Base-by-base conservation (phyloP, 441 rosid species). In the Macaranga tanarius region DNA sequence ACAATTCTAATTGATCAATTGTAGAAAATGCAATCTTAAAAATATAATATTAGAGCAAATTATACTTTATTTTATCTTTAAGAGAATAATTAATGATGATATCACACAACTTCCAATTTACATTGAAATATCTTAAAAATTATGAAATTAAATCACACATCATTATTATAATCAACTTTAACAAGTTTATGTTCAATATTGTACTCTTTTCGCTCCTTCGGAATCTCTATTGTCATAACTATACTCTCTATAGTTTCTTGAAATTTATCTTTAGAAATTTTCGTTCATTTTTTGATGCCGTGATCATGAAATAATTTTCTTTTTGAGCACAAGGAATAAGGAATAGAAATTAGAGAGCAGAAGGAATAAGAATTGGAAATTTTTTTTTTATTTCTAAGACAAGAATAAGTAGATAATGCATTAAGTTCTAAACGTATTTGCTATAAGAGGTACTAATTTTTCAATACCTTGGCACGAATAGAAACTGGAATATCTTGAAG, bases 401-500 rank as follows among this genome's bases (percentile, higher is more conserved):
- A 31, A n/a, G 10, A 3, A 60, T 10, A 60, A 60, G n/a, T 22
- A 31, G 17, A 65, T 65, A 11, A 52, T 52, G 50, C 44, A 54
- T 7, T 13, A 42, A 44, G 44, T 48, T 42, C 44, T 7, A 70
- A 58, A 26, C 25, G n/a, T n/a, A n/a, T n/a, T n/a, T n/a, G n/a
- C n/a, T n/a, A n/a, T n/a, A n/a, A n/a, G n/a, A n/a, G n/a, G n/a
- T n/a, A n/a, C n/a, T n/a, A n/a, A n/a, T n/a, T 63, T 9, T 23
- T 20, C 4, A 45, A 34, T 64, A 77, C 98, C 94, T 91, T 93
- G 60, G 97, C 83, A 8, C 94, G 93, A 73, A 93, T 85, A 19
- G 98, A 89, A 72, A 85, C 79, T 42, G 98, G 98, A 62, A 91
- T 81, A 76, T 91, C 96, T 68, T 89, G 94, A 77, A 93, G 91